These are phyloP conservation scores for Andrographis paniculata DNA, from an alignment of 305 asterid genomes.

Conservation along the genomic window DNA sequence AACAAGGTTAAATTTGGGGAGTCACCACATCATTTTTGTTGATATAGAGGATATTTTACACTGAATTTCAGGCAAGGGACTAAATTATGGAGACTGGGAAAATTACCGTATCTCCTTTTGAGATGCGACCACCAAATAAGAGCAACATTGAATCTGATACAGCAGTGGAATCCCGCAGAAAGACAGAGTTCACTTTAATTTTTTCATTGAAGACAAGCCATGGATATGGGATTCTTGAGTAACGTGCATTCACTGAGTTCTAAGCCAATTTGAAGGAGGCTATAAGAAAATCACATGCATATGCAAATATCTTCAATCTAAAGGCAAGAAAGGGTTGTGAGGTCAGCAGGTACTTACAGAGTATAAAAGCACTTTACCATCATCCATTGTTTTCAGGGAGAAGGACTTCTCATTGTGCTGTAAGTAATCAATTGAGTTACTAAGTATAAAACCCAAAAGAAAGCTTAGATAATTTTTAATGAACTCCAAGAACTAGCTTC, in stretches of 20 bases:
- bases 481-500: slow-evolving; percentile 1
- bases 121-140: slow-evolving; percentile 84
- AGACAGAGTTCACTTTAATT: slow-evolving; percentile 82
- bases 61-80: slow-evolving; percentile 2
- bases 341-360: slow-evolving; percentile 47
- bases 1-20: slow-evolving; percentile 1
- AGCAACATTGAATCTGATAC: slow-evolving; percentile 84
- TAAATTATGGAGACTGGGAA: slow-evolving; percentile 14
- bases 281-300: slow-evolving; percentile 16
- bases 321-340: slow-evolving; percentile 8
- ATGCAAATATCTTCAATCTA: slow-evolving; percentile 10
- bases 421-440: slow-evolving; percentile 21
- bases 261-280: slow-evolving; percentile 26
- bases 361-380: slow-evolving; percentile 71
- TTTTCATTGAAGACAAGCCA: slow-evolving; percentile 96
- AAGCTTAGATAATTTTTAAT: not conserved
- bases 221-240: slow-evolving; percentile 70
- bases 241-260: slow-evolving; percentile 85
- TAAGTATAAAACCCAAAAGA: slow-evolving; percentile 5
- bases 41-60: not conserved
- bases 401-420: slow-evolving; percentile 87
- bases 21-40: slow-evolving; percentile 9
- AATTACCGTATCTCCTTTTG: slow-evolving; percentile 53
- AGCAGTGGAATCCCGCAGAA: slow-evolving; percentile 96
- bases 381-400: slow-evolving; percentile 96